Base-by-base conservation (phyloP, 2,329 filamentous ascomycete species). In the Remersonia thermophila region DNA sequence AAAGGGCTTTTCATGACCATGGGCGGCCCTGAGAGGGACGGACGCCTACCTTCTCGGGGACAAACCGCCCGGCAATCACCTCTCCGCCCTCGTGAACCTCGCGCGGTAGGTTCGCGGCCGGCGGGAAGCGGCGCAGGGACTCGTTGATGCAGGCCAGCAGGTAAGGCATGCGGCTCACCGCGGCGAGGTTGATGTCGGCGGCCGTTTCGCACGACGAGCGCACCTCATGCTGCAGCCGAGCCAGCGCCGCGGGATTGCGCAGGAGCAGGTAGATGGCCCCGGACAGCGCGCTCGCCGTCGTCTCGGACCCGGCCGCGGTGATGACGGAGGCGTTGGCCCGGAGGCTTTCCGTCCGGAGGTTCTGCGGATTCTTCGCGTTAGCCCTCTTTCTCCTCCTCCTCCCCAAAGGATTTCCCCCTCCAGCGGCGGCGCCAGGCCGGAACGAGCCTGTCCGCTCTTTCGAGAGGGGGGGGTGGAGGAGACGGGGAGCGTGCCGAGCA, bases 141-240 rank as follows among this genome's bases (percentile, higher is more conserved):
- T 37, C 35, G 15, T 29, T 32, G 4, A 37, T 25, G 11, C 23
- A 23, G 11, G 35, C 35, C 20, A 18, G 12, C 13, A 32, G 18
- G 13, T 37, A 37, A 3, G 30, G 18, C 14, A 37, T 12, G 6
- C 16, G 18, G 12, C 17, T 18, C 18, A 33, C 35, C 4, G 29
- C 15, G 9, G 14, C 23, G n/a, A 32, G 10, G 30, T 18, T 37
- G 25, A 37, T 33, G 6, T 37, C 30, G 20, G 32, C 35, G n/a
- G 30, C 14, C n/a, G 7, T 18, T 7, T 27, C 28, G 12, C 33
- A 37, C 3, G 30, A 10, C 7, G 25, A 33, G 3, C 36, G 38
- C 14, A 30, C 18, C 46, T 68, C 65, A 0, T 51, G 18, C 2
- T 42, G 45, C 29, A 67, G 42, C 28, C 49, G 60, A 2, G 48